Evolutionary conservation across 441 rosid species (phyloP).

Genomic region (Erysimum pusillum): DNA sequence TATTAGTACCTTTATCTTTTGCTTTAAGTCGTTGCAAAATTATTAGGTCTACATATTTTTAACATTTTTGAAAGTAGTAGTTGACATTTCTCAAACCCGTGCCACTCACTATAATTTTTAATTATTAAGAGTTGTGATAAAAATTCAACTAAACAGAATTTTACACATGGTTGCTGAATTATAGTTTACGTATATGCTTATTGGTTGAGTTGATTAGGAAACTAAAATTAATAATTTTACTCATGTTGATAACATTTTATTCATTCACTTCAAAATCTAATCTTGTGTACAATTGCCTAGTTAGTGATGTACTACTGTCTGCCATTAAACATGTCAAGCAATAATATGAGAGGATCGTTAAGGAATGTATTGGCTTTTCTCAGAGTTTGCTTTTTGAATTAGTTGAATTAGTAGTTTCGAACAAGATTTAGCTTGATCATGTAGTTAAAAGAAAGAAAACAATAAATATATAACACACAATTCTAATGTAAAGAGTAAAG

Average conservation of each 20-base stretch:
- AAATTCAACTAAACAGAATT: neutral
- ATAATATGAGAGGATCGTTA: no score
- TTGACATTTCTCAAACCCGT: conserved; percentile 3
- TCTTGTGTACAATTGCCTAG: neutral
- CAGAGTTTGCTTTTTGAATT: no score
- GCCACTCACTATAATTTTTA: conserved; percentile 17
- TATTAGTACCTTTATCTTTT: neutral
- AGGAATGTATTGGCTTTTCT: no score
- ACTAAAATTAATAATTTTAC: neutral
- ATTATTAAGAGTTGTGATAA: neutral
- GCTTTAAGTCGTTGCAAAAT: conserved; percentile 17
- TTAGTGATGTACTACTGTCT: neutral
- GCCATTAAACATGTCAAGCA: no score
- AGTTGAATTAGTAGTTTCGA: no score
- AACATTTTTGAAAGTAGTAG: neutral
- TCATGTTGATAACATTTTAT: neutral
- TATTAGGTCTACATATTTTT: conserved; percentile 18
- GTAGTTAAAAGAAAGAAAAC: no score
- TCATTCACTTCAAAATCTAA: neutral
- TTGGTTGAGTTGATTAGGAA: neutral
- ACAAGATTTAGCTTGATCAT: no score
- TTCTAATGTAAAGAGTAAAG: no score
- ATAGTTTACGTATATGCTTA: no score
- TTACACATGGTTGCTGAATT: neutral
- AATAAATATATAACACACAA: no score